Conservation (phyloP, 1,284 basidiomycete species). For the Austropuccinia psidii region DNA sequence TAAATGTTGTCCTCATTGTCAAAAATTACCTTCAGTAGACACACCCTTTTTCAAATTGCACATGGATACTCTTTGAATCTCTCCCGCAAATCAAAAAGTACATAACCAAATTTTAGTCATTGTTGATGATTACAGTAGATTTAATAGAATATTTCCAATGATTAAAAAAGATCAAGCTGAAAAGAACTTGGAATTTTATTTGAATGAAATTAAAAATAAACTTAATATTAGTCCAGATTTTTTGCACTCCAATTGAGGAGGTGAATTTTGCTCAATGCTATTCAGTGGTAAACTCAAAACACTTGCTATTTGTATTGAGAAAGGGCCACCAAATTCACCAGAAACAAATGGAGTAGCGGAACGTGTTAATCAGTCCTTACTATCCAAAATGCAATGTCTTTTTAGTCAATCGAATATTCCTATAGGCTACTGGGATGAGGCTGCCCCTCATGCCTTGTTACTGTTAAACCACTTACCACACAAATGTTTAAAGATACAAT, state of each 20-base stretch:
- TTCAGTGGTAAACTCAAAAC: neutral
- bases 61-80: neutral
- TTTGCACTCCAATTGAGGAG: neutral
- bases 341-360: neutral
- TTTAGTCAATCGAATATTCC: neutral
- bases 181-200: neutral
- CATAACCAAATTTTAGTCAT: neutral
- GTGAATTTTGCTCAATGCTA: neutral
- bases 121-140: neutral
- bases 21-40: neutral
- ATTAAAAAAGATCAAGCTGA: neutral
- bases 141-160: neutral
- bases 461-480: neutral
- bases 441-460: neutral
- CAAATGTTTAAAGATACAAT: neutral
- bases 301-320: neutral
- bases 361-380: neutral
- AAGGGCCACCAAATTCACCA: neutral
- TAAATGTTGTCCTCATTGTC: neutral
- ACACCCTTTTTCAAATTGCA: neutral
- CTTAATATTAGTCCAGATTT: neutral
- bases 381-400: neutral
- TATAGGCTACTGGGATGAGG: neutral
- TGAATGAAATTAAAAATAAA: neutral
- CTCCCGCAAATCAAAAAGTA: neutral